Conservation (phyloP, 179 eudicot genomes). For the Sideroxylon spinosum region DNA sequence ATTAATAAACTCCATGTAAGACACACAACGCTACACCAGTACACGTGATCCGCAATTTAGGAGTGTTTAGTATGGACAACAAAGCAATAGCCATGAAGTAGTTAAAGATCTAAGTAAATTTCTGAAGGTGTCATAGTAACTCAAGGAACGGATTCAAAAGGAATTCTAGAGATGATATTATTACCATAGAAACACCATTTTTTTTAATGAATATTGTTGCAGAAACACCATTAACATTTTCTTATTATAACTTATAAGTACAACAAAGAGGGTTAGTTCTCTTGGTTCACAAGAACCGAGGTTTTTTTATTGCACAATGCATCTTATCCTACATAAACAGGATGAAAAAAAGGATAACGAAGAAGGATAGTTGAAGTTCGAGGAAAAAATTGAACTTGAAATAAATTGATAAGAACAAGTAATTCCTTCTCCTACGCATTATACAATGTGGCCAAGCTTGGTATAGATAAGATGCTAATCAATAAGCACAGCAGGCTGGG, state of each 20-base stretch:
- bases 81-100: neutral
- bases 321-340: neutral
- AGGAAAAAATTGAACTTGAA: too few relatives aligned
- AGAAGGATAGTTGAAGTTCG: too few relatives aligned
- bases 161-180: neutral
- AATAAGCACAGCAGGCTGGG: neutral
- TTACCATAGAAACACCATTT: neutral
- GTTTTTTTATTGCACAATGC: neutral
- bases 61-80: neutral
- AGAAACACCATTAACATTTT: conserved; percentile 2
- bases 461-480: neutral
- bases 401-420: too few relatives aligned
- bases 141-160: neutral
- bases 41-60: neutral
- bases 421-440: too few relatives aligned
- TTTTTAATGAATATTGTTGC: too few relatives aligned
- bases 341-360: too few relatives aligned
- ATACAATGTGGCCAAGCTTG: too few relatives aligned
- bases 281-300: neutral
- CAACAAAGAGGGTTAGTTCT: neutral
- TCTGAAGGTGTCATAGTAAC: neutral
- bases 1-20: neutral
- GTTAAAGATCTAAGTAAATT: neutral
- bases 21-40: neutral
- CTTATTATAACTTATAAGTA: neutral